Evolutionary conservation across 345 rosid genomes (phyloP).

Genomic region (Salix brachista): DNA sequence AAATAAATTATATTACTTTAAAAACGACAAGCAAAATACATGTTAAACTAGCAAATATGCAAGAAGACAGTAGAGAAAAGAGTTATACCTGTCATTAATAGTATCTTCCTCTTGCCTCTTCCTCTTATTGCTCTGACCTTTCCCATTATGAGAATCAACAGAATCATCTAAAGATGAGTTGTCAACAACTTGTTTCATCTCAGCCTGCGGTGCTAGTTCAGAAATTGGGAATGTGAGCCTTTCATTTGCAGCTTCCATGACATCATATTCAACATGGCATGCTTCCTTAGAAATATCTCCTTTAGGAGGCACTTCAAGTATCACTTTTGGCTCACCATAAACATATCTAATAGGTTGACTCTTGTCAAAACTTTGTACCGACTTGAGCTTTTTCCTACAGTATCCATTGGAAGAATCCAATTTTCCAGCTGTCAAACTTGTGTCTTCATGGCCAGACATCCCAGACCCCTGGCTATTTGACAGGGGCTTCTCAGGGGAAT

Average conservation of each 20-base stretch:
- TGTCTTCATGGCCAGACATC: slow-evolving; percentile 25
- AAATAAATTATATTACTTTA: slow-evolving; percentile 7
- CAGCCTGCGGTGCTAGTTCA: slow-evolving; percentile 38
- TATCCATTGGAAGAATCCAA: slow-evolving; percentile 22
- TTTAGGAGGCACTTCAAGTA: slow-evolving; percentile 41
- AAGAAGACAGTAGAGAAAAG: slow-evolving; percentile 7
- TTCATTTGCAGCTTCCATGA: slow-evolving; percentile 17
- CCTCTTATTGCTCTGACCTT: slow-evolving; percentile 41
- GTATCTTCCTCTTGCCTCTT: slow-evolving; percentile 47
- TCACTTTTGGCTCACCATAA: slow-evolving; percentile 46
- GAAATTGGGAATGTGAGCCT: slow-evolving; percentile 30
- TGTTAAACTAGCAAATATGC: neutral
- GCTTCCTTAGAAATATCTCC: slow-evolving; percentile 19
- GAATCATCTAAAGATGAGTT: slow-evolving; percentile 24
- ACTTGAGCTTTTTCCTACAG: slow-evolving; percentile 14
- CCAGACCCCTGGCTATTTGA: slow-evolving; percentile 28
- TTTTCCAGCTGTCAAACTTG: slow-evolving; percentile 19
- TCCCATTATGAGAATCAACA: slow-evolving; percentile 21
- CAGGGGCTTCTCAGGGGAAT: slow-evolving; percentile 43
- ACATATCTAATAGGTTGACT: slow-evolving; percentile 14
- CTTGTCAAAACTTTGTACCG: slow-evolving; percentile 12
- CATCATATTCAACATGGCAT: slow-evolving; percentile 22
- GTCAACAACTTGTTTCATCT: slow-evolving; percentile 53
- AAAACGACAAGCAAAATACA: neutral
- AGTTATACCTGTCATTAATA: slow-evolving; percentile 34